Percentiles rank a stretch among this genome's conserved stretches.
Conservation (phyloP, 2,329 filamentous ascomycete species). For the Pseudonectria foliicola region DNA sequence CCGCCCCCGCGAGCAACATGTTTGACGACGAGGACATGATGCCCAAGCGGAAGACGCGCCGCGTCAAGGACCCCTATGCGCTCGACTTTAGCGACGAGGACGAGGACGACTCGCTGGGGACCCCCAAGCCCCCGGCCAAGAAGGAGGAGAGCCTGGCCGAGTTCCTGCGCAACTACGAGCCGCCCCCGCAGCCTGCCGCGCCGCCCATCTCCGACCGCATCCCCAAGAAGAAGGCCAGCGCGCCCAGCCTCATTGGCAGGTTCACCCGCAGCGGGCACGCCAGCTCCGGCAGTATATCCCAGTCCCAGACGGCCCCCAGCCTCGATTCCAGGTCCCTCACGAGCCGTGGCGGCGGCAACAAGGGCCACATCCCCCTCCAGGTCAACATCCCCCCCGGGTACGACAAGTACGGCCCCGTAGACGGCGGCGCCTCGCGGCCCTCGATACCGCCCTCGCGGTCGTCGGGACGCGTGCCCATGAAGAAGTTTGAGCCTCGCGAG, state of each 20-base stretch:
- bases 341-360: constrained; percentile 31
- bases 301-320: constrained; percentile 19
- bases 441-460: constrained; percentile 18
- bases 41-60: constrained; percentile 67
- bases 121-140: constrained; percentile 31
- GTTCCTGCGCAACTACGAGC: constrained; percentile 63
- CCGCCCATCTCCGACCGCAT: constrained; percentile 27
- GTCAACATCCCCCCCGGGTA: constrained; percentile 40
- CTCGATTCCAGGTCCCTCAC: constrained; percentile 28
- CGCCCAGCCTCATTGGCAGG: constrained; percentile 54
- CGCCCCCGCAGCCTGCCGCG: constrained; percentile 46
- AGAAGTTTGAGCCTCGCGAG: constrained; percentile 52
- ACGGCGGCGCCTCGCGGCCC: constrained; percentile 13
- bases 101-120: constrained; percentile 37
- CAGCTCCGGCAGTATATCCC: constrained; percentile 15
- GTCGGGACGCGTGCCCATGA: constrained; percentile 43
- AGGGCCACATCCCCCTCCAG: constrained; percentile 47
- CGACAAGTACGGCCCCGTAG: constrained; percentile 33
- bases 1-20: constrained; percentile 27
- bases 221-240: constrained; percentile 58
- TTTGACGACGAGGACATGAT: constrained; percentile 48
- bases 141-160: constrained; percentile 65
- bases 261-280: constrained; percentile 36
- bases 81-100: constrained; percentile 71
- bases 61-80: constrained; percentile 86